Conservation (phyloP, 768 basidiomycete species). For the Lepiota venenata region DNA sequence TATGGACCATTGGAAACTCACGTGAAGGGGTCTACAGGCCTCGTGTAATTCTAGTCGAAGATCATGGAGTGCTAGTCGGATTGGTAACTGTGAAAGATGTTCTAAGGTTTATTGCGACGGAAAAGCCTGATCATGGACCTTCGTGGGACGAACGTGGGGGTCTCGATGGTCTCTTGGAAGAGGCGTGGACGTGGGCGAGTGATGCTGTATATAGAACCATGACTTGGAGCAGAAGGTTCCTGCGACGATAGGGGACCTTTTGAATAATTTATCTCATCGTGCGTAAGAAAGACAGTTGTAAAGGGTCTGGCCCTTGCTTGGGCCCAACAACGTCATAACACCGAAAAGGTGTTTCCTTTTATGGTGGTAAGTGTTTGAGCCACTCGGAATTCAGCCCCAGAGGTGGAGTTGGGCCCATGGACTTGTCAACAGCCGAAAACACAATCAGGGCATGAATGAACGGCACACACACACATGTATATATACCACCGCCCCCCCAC, state of each 20-base stretch:
- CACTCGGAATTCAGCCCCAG: slow-evolving; percentile 10
- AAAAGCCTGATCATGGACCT: slow-evolving; percentile 46
- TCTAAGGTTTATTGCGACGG: slow-evolving; percentile 74
- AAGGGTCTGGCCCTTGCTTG: neutral
- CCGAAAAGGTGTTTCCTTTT: slow-evolving; percentile 3
- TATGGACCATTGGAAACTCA: slow-evolving; percentile 3
- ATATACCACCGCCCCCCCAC: neutral
- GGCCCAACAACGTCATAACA: slow-evolving; percentile 2
- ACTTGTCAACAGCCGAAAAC: slow-evolving; percentile 10
- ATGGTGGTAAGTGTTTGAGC: neutral
- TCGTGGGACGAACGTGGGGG: slow-evolving; percentile 64
- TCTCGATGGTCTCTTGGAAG: slow-evolving; percentile 61
- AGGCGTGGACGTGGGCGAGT: slow-evolving; percentile 54
- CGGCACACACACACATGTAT: neutral
- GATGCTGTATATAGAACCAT: slow-evolving; percentile 31
- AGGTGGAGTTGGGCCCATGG: slow-evolving; percentile 9
- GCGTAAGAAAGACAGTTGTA: neutral
- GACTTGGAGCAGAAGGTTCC: slow-evolving; percentile 33
- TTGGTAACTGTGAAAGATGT: slow-evolving; percentile 97
- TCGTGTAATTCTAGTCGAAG: slow-evolving; percentile 92
- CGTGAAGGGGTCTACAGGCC: slow-evolving; percentile 50
- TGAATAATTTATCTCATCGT: slow-evolving; percentile 12
- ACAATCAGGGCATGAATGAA: neutral
- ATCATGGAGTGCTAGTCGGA: slow-evolving; percentile 77
- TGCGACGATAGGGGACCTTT: slow-evolving; percentile 30